phyloP scores from a whole-genome alignment of 345 rosid species.

The Citrus hindsii region DNA sequence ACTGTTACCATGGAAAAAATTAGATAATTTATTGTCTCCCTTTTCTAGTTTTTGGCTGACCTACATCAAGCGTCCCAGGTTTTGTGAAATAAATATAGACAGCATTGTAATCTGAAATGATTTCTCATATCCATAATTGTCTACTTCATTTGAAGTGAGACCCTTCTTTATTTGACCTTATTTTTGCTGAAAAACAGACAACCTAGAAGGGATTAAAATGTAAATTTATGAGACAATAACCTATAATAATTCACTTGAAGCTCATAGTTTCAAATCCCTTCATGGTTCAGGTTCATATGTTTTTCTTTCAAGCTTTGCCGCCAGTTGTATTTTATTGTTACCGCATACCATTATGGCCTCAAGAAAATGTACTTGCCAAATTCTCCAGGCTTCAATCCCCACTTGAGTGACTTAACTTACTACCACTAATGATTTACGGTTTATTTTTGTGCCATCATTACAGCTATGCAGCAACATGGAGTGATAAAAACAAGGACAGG shows the following conservation, averaged over 20 bases:
- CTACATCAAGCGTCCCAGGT: neutral
- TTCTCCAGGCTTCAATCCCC: neutral
- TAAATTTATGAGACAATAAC: neutral
- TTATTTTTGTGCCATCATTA: constrained; percentile 2
- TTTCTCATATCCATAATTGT: neutral
- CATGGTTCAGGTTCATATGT: neutral
- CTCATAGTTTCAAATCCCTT: neutral
- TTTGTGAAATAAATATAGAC: neutral
- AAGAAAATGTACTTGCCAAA: neutral
- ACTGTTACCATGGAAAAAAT: neutral
- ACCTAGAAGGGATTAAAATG: neutral
- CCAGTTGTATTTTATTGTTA: neutral
- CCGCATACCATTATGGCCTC: neutral
- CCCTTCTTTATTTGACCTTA: neutral
- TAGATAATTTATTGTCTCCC: neutral
- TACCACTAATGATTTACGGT: neutral
- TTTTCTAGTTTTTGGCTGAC: neutral
- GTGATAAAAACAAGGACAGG: constrained; percentile 64
- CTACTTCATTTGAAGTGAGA: neutral
- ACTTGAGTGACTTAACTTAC: neutral
- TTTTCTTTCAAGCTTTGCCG: neutral
- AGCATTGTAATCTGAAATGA: neutral
- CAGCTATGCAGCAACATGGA: constrained; percentile 94
- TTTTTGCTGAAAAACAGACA: neutral
- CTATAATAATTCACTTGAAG: neutral